Base-by-base conservation (phyloP, 306 rosid genomes). In the Oemleria cerasiformis region DNA sequence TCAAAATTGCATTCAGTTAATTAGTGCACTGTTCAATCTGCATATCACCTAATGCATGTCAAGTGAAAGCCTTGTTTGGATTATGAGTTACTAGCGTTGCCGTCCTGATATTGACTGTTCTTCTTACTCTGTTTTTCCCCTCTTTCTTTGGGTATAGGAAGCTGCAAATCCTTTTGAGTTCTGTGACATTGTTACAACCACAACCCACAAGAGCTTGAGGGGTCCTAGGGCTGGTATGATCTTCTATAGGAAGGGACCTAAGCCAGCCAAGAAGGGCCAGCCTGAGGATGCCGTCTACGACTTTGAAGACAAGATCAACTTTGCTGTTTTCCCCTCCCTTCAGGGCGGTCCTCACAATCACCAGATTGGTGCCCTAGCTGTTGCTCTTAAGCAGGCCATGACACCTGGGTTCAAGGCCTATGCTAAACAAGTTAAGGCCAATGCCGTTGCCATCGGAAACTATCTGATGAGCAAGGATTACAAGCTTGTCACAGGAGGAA, bases 261-360 rank as follows among this genome's bases (percentile, higher is more conserved):
- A 92, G 41, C 98, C 96, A 17, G 81, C 96, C n/a, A 90, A 92
- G 90, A 90, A 92, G 83, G 97, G 97, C 61, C 97, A 92, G 78
- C 92, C 93, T 0, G 97, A 92, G 88, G 86, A 81, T 73, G 97
- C 96, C 6, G 90, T 83, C 21, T 90, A 92, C 45, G 96, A 90
- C 47, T 90, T 86, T 65, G 98, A 92, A 78, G 98, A 92, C 89
- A 92, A 90, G 78, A 86, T 90, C 84, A 92, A 92, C 85, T 92
- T 90, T 71, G 83, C 98, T 12, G 98, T 92, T 53, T 92, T 92
- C 83, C 98, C 98, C 3, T 81, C 98, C 69, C 98, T 90, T 65
- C 98, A 92, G 76, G 98, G 98, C 53, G 97, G 98, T 72, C 98
- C 98, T 74, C 98, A 92, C 79, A 92, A 92, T 71, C 98, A 90